Evolutionary conservation across 2,329 filamentous ascomycete species (phyloP), one percentile per base, ranked within the genome.

Genomic region (Helminthosporium solani): DNA sequence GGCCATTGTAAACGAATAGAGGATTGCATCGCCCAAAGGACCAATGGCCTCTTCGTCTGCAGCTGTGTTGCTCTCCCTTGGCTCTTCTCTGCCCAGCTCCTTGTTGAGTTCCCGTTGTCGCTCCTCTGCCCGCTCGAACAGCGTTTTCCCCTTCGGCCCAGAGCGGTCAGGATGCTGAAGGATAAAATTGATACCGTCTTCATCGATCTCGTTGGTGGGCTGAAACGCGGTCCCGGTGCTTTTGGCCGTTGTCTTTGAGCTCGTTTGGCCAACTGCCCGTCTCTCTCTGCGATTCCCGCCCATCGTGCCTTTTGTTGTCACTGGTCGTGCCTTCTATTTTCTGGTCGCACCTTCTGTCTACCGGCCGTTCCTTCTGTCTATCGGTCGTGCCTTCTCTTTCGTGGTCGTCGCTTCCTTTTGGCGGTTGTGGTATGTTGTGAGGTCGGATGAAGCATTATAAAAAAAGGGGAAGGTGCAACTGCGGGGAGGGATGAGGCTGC

Each of bases 101-200:
- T 70, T 61, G 41, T 70, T 58, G 14, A 78, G 64, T 27, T 74
- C 66, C 18, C 60, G 59, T 49, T 75, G 73, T 40, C 80, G 78
- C 53, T 88, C 79, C 42, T 85, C 77, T 48, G 88, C 88, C 23
- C 91, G 66, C 46, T 91, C 77, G 47, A 90, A 76, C n/a, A 94
- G 76, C 0, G 88, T 92, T 67, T 85, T 79, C 34, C 82, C 77
- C 58, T 75, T 75, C 7, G 77, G 84, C 4, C 64, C 65, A 40
- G 81, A 82, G 49, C 84, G 81, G 69, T 90, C 84, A 25, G 87
- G 86, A n/a, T 87, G 83, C 41, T 75, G 72, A 47, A 90, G 77
- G 56, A 83, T 82, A 66, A 88, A 78, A 47, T 78, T 70, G 34
- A 77, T 56, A 75, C 72, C 76, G 57, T 77, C 75, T 39, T 64